phyloP scores from a whole-genome alignment of 73 alveolate species.

The Symbiodinium pilosum region DNA sequence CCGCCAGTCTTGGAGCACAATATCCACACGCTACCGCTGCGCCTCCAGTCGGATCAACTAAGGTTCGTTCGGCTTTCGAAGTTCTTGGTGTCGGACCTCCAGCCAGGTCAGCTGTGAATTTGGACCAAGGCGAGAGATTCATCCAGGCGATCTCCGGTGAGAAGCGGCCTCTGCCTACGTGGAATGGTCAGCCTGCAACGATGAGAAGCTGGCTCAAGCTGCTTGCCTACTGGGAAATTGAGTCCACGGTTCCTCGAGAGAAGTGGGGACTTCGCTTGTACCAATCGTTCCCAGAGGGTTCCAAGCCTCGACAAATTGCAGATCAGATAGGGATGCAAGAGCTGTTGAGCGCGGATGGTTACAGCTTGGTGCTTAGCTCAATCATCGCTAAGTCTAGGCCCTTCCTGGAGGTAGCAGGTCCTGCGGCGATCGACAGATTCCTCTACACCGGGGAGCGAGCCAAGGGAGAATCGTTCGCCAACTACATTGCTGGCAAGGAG shows the following conservation, averaged over 20 bases:
- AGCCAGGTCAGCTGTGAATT: not conserved
- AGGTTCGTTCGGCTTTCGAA: not conserved
- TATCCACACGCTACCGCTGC: too few relatives aligned
- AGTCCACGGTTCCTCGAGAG: not conserved
- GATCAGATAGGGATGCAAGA: not conserved
- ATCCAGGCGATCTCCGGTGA: conserved; percentile 28
- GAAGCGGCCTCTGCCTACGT: not conserved
- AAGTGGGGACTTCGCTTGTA: not conserved
- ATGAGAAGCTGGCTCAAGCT: not conserved
- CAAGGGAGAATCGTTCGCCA: not conserved
- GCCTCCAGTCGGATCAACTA: too few relatives aligned
- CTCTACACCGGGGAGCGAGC: not conserved
- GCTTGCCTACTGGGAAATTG: not conserved
- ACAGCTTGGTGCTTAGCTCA: not conserved
- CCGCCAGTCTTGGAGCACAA: too few relatives aligned
- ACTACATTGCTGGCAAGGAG: conserved; percentile 19
- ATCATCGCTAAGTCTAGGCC: not conserved
- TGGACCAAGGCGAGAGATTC: not conserved
- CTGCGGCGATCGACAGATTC: not conserved
- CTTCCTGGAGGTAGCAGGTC: conserved; percentile 4
- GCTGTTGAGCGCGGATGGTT: not conserved
- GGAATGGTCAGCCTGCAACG: not conserved
- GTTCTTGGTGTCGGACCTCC: not conserved
- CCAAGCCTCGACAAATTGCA: not conserved
- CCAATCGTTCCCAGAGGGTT: not conserved